These are phyloP conservation scores for Scedosporium dehoogii DNA, from an alignment of 2,329 filamentous ascomycete species.

Conservation along the genomic window DNA sequence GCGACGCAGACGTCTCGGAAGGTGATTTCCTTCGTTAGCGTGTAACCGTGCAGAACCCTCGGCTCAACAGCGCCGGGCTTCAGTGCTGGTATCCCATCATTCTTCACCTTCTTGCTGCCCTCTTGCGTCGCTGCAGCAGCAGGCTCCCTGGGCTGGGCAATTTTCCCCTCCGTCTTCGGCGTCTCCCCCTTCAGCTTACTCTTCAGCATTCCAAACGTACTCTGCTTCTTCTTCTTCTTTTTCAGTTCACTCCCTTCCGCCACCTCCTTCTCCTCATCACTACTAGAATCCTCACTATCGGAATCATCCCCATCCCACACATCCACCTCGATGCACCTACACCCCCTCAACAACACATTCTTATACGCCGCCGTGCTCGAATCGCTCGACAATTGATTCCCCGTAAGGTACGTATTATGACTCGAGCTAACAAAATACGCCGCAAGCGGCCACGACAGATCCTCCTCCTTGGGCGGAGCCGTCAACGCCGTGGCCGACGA, in stretches of 20 bases:
- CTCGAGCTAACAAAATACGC: slow-evolving; percentile 93
- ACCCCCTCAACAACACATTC: slow-evolving; percentile 71
- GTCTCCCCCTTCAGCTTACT: slow-evolving; percentile 33
- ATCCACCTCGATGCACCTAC: slow-evolving; percentile 87
- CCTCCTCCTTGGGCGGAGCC: slow-evolving; percentile 28
- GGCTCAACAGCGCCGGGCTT: slow-evolving; percentile 47
- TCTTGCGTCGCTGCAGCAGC: slow-evolving; percentile 4
- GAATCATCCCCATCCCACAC: slow-evolving; percentile 86
- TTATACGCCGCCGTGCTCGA: slow-evolving; percentile 86
- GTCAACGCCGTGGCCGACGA: slow-evolving; percentile 34
- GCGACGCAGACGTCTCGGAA: slow-evolving; percentile 79
- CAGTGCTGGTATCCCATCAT: slow-evolving; percentile 6
- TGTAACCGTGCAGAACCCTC: slow-evolving; percentile 77
- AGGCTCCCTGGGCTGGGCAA: slow-evolving; percentile 10
- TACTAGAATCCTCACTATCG: slow-evolving; percentile 52
- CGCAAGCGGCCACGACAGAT: slow-evolving; percentile 68
- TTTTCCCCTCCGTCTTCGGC: slow-evolving; percentile 22
- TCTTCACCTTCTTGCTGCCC: slow-evolving; percentile 4
- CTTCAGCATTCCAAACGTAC: slow-evolving; percentile 52
- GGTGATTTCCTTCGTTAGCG: slow-evolving; percentile 76
- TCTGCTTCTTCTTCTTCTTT: slow-evolving; percentile 53
- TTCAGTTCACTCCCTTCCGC: slow-evolving; percentile 34
- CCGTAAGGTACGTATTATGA: slow-evolving; percentile 88
- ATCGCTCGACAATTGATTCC: slow-evolving; percentile 76
- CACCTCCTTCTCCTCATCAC: slow-evolving; percentile 36